Conservation (phyloP, 352 stramenopile genomes). For the Lagenidium giganteum region DNA sequence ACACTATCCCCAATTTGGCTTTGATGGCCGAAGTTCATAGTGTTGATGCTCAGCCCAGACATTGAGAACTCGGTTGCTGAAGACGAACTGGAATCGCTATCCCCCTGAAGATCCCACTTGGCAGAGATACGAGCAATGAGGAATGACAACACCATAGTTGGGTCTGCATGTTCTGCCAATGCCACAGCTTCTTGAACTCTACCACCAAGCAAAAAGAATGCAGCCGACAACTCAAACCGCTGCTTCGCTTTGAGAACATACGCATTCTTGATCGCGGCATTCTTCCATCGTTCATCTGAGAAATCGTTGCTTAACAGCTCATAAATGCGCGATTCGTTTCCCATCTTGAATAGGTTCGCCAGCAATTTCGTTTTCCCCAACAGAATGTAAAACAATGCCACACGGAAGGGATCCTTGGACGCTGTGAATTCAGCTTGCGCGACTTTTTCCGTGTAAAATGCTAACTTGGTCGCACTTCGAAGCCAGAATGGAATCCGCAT, state of each 20-base stretch:
- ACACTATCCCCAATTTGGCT: no score
- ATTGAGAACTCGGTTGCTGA: constrained; percentile 46
- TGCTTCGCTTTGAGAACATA: constrained; percentile 87
- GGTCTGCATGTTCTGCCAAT: constrained; percentile 69
- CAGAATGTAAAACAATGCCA: constrained; percentile 84
- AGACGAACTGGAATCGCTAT: constrained; percentile 16
- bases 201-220: constrained; percentile 79
- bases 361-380: constrained; percentile 81
- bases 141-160: constrained; percentile 71
- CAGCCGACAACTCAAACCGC: constrained; percentile 68
- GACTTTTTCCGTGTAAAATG: constrained; percentile 60
- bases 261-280: constrained; percentile 87
- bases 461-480: constrained; percentile 42
- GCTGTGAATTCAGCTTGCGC: constrained; percentile 74
- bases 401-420: constrained; percentile 73
- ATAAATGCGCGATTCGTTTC: constrained; percentile 67
- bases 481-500: constrained; percentile 79
- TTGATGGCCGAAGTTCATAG: no score
- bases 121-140: constrained; percentile 72
- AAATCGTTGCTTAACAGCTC: constrained; percentile 85
- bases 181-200: constrained; percentile 75
- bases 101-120: constrained; percentile 58
- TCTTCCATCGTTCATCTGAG: constrained; percentile 74
- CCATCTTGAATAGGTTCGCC: constrained; percentile 81
- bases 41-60: constrained; percentile 46